Conservation (phyloP, 192 early-diverging fungal species). For the Gamsiella multidivaricata region DNA sequence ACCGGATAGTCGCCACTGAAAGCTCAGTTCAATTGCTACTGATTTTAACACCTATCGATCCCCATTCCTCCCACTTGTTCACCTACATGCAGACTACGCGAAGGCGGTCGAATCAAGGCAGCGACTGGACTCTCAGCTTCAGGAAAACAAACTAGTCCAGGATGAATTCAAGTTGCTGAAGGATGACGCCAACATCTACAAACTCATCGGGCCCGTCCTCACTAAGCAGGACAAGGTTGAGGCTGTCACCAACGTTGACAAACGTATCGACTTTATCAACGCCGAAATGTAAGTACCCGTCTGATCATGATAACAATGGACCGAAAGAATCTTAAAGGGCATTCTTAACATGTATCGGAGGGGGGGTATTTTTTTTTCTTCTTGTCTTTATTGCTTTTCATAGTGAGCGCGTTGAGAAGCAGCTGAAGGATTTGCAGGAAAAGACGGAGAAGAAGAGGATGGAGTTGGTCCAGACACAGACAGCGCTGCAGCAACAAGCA, state of each 20-base stretch:
- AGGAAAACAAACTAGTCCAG: constrained; percentile 94
- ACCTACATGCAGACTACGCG: constrained; percentile 69
- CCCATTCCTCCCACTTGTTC: background rate
- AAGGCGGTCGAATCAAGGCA: constrained; percentile 80
- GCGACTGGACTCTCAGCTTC: constrained; percentile 93
- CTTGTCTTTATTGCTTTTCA: constrained; percentile 1
- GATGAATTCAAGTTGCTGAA: constrained; percentile 92
- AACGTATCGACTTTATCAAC: constrained; percentile 92
- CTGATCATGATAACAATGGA: background rate
- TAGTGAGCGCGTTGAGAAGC: constrained; percentile 85
- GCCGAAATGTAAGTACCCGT: constrained; percentile 80
- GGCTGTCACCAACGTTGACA: constrained; percentile 88
- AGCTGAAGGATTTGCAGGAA: constrained; percentile 82
- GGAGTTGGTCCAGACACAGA: constrained; percentile 68
- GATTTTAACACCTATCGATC: too few relatives aligned
- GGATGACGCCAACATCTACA: constrained; percentile 89
- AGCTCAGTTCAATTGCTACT: too few relatives aligned
- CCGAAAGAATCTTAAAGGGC: background rate
- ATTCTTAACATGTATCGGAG: background rate
- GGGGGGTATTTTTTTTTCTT: background rate
- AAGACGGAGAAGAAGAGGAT: constrained; percentile 88
- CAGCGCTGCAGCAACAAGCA: constrained; percentile 35
- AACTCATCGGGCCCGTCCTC: constrained; percentile 95
- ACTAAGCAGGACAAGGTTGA: constrained; percentile 93
- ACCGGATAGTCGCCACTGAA: background rate